Percentiles rank a stretch among this genome's conserved stretches.
phyloP scores from a whole-genome alignment of 208 protist species.

The Trypanosoma brucei region DNA sequence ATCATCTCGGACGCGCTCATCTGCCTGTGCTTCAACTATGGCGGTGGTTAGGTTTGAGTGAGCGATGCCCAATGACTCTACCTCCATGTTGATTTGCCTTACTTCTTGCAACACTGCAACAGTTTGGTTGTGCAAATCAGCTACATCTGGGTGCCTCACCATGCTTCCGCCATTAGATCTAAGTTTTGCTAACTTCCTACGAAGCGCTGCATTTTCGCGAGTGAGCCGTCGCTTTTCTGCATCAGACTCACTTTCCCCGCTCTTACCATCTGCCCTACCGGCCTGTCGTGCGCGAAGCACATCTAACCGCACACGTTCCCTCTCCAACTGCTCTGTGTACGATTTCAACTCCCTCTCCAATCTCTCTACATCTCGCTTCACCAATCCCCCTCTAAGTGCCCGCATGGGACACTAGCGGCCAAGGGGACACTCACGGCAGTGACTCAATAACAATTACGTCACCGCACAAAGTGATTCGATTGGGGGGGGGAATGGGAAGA shows the following conservation, averaged over 20 bases:
- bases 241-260: neutral
- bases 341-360: constrained; percentile 12
- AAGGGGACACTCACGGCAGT: too few relatives aligned
- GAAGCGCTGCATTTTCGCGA: constrained; percentile 36
- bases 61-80: constrained; percentile 51
- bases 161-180: constrained; percentile 26
- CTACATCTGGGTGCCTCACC: constrained; percentile 42
- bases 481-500: too few relatives aligned
- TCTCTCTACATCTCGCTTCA: neutral
- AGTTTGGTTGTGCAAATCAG: constrained; percentile 64
- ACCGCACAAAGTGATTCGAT: too few relatives aligned
- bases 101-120: constrained; percentile 47
- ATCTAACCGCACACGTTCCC: constrained; percentile 26
- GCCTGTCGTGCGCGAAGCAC: constrained; percentile 31
- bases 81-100: constrained; percentile 42
- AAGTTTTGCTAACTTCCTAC: constrained; percentile 27
- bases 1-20: constrained; percentile 31
- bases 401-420: neutral
- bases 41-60: constrained; percentile 47
- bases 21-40: constrained; percentile 37
- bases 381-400: neutral
- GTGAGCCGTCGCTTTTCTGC: constrained; percentile 29
- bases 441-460: too few relatives aligned
- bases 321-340: constrained; percentile 23
- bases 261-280: constrained; percentile 1